A percentile compares a stretch with the other conserved stretches of the same genome.
Conservation (phyloP, 495 filamentous ascomycete species). For the Astrothelium macrocarpum region DNA sequence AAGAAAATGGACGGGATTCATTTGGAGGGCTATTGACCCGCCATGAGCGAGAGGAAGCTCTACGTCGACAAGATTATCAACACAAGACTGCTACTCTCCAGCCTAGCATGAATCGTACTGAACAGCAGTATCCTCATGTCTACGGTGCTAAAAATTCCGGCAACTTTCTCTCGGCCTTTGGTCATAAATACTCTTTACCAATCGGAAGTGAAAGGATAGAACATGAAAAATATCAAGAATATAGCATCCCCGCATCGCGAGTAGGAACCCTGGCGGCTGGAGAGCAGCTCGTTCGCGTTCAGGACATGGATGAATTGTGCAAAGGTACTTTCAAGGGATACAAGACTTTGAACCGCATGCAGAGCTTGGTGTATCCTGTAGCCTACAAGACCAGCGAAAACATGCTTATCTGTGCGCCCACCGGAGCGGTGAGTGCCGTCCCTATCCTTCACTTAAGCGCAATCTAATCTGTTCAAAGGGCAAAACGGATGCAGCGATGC, state of each 20-base stretch:
- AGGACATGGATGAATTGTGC: slow-evolving; percentile 82
- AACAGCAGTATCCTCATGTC: slow-evolving; percentile 78
- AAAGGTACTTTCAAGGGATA: slow-evolving; percentile 89
- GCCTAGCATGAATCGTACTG: slow-evolving; percentile 50
- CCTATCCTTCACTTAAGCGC: not conserved
- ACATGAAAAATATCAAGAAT: slow-evolving; percentile 68
- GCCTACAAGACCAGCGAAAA: slow-evolving; percentile 95
- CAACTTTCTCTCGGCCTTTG: slow-evolving; percentile 66
- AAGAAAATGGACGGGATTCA: slow-evolving; percentile 31
- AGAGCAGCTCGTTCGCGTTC: slow-evolving; percentile 66
- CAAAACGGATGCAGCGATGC: slow-evolving; percentile 98
- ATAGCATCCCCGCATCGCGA: slow-evolving; percentile 69
- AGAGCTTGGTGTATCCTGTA: slow-evolving; percentile 90
- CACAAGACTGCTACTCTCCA: slow-evolving; percentile 70
- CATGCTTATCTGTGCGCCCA: slow-evolving; percentile 97
- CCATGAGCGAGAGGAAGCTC: slow-evolving; percentile 63
- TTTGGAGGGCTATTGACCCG: slow-evolving; percentile 46
- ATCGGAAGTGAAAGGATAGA: slow-evolving; percentile 26
- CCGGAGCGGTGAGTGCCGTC: slow-evolving; percentile 51
- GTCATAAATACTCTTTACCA: slow-evolving; percentile 57
- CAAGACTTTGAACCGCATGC: slow-evolving; percentile 91
- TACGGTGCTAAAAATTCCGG: slow-evolving; percentile 74
- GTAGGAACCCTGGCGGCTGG: slow-evolving; percentile 62
- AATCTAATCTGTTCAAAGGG: slow-evolving; percentile 31
- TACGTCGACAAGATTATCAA: slow-evolving; percentile 63